Evolutionary conservation across 2,329 filamentous ascomycete species (phyloP).

Genomic region (Alternaria gaisen): DNA sequence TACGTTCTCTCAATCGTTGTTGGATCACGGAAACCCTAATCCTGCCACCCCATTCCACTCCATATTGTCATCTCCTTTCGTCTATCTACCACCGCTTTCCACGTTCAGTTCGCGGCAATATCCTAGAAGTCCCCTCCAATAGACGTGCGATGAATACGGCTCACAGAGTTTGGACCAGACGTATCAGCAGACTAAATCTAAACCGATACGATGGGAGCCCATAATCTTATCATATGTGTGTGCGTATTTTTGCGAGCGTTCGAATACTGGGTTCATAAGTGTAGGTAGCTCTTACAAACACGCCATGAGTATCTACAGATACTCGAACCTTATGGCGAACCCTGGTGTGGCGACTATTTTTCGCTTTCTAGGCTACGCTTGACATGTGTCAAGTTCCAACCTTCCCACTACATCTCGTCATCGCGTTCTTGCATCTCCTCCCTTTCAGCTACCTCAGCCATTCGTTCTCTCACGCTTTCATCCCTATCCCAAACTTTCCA

Average conservation of each 20-base stretch:
- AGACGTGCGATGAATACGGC: background rate
- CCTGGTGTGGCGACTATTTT: background rate
- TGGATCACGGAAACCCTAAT: background rate
- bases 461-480: constrained; percentile 2
- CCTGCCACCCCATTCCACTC: background rate
- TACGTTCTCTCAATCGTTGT: background rate
- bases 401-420: background rate
- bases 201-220: background rate
- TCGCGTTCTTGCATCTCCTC: background rate
- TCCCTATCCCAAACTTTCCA: constrained; percentile 21
- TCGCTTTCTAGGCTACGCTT: background rate
- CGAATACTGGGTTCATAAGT: background rate
- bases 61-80: background rate
- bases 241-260: background rate
- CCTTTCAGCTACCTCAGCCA: constrained; percentile 2
- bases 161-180: background rate
- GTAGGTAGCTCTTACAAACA: background rate
- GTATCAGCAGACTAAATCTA: background rate
- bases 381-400: background rate
- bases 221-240: background rate
- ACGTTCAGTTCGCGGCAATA: too few relatives aligned
- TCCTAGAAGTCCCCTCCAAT: too few relatives aligned
- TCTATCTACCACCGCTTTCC: too few relatives aligned
- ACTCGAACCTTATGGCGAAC: background rate
- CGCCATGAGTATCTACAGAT: background rate